Conservation (phyloP, 116 monocot species). For the Papilionanthe hybrid region DNA sequence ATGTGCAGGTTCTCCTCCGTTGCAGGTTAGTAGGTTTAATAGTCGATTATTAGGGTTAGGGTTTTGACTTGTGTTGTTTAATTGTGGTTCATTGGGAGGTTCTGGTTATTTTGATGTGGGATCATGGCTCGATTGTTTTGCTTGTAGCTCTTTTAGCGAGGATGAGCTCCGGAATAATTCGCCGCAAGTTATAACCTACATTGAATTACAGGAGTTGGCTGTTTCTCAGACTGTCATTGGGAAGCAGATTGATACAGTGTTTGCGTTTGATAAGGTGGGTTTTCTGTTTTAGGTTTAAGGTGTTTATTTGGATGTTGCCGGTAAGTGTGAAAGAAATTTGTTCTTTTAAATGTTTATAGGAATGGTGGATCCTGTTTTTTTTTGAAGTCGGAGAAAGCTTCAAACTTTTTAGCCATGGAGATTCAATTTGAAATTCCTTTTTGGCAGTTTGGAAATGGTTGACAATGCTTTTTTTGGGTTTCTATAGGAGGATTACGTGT, state of each 20-base stretch:
- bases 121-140: neutral
- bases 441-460: neutral
- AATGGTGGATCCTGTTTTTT: neutral
- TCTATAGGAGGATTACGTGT: neutral
- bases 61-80: constrained; percentile 4
- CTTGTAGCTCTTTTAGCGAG: constrained; percentile 75
- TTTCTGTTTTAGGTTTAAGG: neutral
- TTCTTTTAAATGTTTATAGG: neutral
- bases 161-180: constrained; percentile 80
- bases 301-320: neutral
- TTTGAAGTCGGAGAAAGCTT: neutral
- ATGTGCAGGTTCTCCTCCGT: constrained; percentile 95
- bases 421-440: neutral
- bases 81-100: too few species aligned
- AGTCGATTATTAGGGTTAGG: neutral
- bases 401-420: neutral
- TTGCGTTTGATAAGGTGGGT: constrained; percentile 86
- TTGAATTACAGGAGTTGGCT: constrained; percentile 77
- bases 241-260: constrained; percentile 74
- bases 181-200: constrained; percentile 90
- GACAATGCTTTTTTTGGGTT: neutral
- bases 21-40: constrained; percentile 55
- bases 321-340: neutral
- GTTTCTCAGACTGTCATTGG: constrained; percentile 73
- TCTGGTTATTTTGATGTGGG: neutral